Evolutionary conservation across 208 protist species (phyloP).

Genomic region (Balamuthia mandrillaris): DNA sequence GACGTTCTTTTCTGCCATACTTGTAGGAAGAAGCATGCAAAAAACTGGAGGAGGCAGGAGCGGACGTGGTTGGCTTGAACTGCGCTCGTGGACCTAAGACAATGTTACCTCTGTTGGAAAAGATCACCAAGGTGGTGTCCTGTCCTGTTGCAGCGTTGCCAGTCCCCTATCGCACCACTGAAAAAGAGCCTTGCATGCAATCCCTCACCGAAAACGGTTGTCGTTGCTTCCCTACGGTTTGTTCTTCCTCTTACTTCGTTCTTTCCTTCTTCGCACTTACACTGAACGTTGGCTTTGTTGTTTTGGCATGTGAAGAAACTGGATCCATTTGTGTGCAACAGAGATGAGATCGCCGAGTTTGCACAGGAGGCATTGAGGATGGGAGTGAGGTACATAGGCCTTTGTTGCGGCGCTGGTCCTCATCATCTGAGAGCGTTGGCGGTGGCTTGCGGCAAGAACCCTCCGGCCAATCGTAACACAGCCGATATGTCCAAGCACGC

Average conservation of each 20-base stretch:
- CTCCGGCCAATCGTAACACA: background rate
- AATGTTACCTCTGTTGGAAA: conserved; percentile 12
- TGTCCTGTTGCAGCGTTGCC: conserved; percentile 27
- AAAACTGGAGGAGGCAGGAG: background rate
- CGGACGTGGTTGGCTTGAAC: conserved; percentile 31
- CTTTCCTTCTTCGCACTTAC: background rate
- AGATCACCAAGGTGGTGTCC: conserved; percentile 2
- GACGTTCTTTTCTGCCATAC: background rate
- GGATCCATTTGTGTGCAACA: background rate
- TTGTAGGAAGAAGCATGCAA: background rate
- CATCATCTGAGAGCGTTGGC: conserved; percentile 25
- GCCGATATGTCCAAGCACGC: conserved; percentile 32
- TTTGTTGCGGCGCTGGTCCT: conserved; percentile 15
- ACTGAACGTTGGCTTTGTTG: background rate
- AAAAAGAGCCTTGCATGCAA: conserved; percentile 27
- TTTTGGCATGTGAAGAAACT: background rate
- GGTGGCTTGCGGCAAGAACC: background rate
- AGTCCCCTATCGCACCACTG: conserved; percentile 24
- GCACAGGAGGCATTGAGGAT: background rate
- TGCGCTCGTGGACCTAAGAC: conserved; percentile 13
- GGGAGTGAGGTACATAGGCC: conserved; percentile 31
- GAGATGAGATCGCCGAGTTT: conserved; percentile 5
- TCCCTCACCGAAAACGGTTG: too few relatives aligned
- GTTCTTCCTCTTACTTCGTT: conserved; percentile 1
- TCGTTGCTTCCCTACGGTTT: too few relatives aligned